Percentiles rank a stretch among this genome's conserved stretches.
These are phyloP conservation scores for Vanrija sp. DNA, from an alignment of 1,284 basidiomycete species.

Conservation along the genomic window DNA sequence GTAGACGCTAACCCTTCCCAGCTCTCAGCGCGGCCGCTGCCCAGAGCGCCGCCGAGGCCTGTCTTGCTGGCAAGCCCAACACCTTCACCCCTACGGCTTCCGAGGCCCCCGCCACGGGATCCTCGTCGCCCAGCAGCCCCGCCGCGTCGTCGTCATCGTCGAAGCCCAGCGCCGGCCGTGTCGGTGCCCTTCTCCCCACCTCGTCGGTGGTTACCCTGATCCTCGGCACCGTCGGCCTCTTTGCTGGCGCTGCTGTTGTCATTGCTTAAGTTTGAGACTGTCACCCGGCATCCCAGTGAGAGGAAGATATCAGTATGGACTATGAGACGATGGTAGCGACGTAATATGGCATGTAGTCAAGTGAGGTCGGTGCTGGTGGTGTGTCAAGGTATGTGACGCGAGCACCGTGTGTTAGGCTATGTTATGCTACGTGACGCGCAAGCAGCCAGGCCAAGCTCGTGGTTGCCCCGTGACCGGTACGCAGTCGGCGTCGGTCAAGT, in stretches of 20 bases:
- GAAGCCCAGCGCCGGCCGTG: not conserved
- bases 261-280: not conserved
- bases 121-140: not conserved
- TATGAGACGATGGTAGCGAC: too few species aligned
- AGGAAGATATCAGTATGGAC: too few species aligned
- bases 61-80: slow-evolving; percentile 5
- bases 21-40: slow-evolving; percentile 1
- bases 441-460: too few species aligned
- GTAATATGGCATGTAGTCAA: too few species aligned
- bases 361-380: too few species aligned
- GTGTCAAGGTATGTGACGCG: too few species aligned
- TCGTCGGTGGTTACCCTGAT: not conserved
- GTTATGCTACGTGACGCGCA: too few species aligned
- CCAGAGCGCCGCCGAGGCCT: slow-evolving; percentile 3
- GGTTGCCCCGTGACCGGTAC: too few species aligned
- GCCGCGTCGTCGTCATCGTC: not conserved
- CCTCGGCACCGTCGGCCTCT: not conserved
- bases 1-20: not conserved
- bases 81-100: slow-evolving; percentile 11
- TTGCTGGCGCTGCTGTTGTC: not conserved
- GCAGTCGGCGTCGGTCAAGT: too few species aligned
- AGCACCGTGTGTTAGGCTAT: too few species aligned
- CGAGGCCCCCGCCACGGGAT: not conserved
- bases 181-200: not conserved
- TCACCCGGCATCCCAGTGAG: not conserved